phyloP scores from a whole-genome alignment of 768 basidiomycete species.

The Mycena latifolia region DNA sequence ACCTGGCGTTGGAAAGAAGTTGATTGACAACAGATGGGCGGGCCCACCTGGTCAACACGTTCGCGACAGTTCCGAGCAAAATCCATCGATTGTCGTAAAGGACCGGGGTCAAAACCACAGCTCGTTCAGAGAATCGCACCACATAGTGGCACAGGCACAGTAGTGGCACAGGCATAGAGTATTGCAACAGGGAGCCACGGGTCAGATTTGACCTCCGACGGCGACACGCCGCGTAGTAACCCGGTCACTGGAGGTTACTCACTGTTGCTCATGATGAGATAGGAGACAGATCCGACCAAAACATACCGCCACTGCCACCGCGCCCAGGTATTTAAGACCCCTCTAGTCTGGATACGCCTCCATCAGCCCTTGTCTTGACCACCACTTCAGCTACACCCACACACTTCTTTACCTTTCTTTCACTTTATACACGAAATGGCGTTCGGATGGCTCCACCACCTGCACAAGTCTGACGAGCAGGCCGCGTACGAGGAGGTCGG shows the following conservation, averaged over 20 bases:
- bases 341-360: no score
- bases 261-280: conserved; percentile 10
- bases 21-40: not conserved
- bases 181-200: no score
- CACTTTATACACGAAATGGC: not conserved
- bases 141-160: no score
- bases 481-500: conserved; percentile 24
- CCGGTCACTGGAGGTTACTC: conserved; percentile 9
- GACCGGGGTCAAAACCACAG: no score
- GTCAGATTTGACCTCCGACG: not conserved
- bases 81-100: not conserved
- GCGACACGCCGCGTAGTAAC: not conserved
- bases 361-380: no score
- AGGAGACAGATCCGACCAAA: conserved; percentile 12
- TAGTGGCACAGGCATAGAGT: no score
- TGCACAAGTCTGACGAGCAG: conserved; percentile 19
- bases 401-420: conserved; percentile 1
- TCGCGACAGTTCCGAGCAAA: not conserved
- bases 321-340: conserved; percentile 6
- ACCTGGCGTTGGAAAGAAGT: not conserved
- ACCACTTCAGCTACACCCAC: conserved; percentile 13
- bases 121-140: no score
- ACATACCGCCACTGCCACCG: conserved; percentile 11
- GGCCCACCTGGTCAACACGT: no score
- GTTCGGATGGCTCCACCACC: conserved; percentile 21